Evolutionary conservation across 2,329 filamentous ascomycete species (phyloP), one percentile per base, ranked within the genome.

Genomic region (Trichoderma harzianum): DNA sequence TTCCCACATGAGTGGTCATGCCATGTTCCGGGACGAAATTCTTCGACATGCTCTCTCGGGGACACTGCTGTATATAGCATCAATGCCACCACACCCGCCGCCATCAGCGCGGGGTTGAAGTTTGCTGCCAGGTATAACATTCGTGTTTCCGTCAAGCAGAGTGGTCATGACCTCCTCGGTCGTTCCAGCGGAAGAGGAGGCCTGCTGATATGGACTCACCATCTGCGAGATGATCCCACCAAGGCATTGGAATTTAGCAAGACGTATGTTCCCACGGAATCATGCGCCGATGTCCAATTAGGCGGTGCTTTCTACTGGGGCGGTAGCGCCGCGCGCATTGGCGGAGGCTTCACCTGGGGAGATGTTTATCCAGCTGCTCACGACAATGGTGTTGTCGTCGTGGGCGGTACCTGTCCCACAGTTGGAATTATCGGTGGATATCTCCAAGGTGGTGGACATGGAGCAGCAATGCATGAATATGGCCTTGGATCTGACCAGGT

Each of bases 401-500:
- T 82, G 3, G 78, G 77, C 7, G 82, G 81, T 74, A 74, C 78
- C 32, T 73, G 74, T 51, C 28, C 74, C 55, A 74, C 77, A 30
- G 70, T 77, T 72, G 77, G 79, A 21, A 71, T 76, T 71, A 75
- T 79, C 55, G 81, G 82, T 7, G 83, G 83, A 1, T 84, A 80
- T 77, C 75, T 78, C 0, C 79, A 80, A 32, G 82, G 83, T 5
- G 84, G 82, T 24, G 83, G 84, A 12, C 83, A 85, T 62, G 79
- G 79, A 3, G 80, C 81, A 1, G 77, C 80, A 10, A 79, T 80
- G 12, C 78, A 76, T 53, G 77, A 81, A 34, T 84, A 83, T 70
- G 84, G 83, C 3, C 77, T 85, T 14, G 83, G 79, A 1, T 81
- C 82, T 0, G 84, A 86, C 73, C 82, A 86, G 74, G 78, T 83